Conservation (phyloP, 148 eudicot species). For the Rheum nobile region DNA sequence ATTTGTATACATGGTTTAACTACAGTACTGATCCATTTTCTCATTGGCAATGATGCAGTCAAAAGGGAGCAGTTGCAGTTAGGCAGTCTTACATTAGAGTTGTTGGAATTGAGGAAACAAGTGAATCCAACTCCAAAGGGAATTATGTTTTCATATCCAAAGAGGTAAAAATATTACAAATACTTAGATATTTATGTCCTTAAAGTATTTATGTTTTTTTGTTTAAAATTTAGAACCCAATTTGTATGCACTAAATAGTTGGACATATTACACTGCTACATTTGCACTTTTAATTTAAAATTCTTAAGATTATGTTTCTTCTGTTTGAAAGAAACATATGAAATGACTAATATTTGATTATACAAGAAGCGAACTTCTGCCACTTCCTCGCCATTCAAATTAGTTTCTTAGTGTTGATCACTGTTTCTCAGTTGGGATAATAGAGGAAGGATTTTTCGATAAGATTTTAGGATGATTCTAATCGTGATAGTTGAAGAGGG, state of each 20-base stretch:
- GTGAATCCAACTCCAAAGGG: conserved; percentile 72
- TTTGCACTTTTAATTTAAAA: neutral
- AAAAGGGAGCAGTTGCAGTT: conserved; percentile 96
- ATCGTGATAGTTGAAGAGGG: too few relatives aligned
- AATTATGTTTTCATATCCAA: conserved; percentile 69
- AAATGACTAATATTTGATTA: neutral
- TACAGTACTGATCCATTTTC: neutral
- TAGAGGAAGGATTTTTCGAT: too few relatives aligned
- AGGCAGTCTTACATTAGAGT: conserved; percentile 96
- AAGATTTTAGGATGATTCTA: too few relatives aligned
- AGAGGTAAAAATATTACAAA: conserved; percentile 36
- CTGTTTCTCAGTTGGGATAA: too few relatives aligned
- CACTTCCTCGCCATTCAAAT: too few relatives aligned
- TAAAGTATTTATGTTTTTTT: too few relatives aligned
- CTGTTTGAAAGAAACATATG: neutral
- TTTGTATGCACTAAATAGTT: neutral
- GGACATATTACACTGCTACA: neutral
- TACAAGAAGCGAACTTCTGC: too few relatives aligned
- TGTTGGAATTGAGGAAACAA: conserved; percentile 84
- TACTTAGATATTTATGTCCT: neutral
- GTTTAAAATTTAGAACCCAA: neutral
- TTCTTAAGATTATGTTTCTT: neutral
- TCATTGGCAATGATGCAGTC: conserved; percentile 32
- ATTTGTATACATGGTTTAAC: neutral
- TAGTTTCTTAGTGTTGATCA: too few relatives aligned